Conservation (phyloP, 176 grass and related monocot genomes). For the Thalia dealbata region DNA sequence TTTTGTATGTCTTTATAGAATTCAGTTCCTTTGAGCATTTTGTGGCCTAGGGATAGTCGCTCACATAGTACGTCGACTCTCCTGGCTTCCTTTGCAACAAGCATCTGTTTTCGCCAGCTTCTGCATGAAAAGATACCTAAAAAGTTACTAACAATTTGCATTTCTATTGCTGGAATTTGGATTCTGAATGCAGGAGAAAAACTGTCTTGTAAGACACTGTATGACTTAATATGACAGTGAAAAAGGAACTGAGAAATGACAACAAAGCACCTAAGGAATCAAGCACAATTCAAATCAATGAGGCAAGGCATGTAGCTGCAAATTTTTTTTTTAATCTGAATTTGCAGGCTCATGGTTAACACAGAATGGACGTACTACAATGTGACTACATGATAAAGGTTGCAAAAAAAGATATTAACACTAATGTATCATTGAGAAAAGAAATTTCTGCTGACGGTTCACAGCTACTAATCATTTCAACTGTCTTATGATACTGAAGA, state of each 20-base stretch:
- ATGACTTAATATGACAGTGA: background rate
- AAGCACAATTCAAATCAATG: background rate
- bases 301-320: background rate
- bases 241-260: background rate
- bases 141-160: background rate
- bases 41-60: slow-evolving; percentile 52
- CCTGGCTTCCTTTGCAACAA: slow-evolving; percentile 55
- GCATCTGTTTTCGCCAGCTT: slow-evolving; percentile 70
- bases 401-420: background rate
- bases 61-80: slow-evolving; percentile 84
- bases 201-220: background rate
- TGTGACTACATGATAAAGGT: background rate
- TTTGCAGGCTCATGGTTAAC: background rate
- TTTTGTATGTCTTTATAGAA: slow-evolving; percentile 45
- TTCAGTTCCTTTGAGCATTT: slow-evolving; percentile 64
- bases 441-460: too few species aligned
- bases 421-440: too few species aligned
- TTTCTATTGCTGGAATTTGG: background rate
- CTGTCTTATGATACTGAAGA: too few species aligned
- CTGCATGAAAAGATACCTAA: slow-evolving; percentile 14
- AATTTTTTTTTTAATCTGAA: background rate
- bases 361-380: background rate
- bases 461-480: too few species aligned
- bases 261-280: background rate
- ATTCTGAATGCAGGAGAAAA: background rate